Base-by-base conservation (phyloP, 768 basidiomycete species). In the Tephrocybe sp. region DNA sequence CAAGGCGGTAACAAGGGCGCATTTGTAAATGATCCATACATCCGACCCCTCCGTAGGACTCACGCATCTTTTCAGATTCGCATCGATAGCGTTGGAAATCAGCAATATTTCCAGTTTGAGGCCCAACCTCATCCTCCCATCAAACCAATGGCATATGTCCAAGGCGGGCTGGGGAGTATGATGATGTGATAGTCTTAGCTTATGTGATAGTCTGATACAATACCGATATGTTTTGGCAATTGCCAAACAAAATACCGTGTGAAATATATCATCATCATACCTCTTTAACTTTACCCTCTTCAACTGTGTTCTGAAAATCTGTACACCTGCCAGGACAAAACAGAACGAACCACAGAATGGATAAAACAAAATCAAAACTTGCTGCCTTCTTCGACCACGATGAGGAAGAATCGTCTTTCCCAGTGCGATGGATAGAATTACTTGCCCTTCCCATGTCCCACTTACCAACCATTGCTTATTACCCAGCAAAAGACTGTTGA, bases 1-100 rank as follows among this genome's bases (percentile, higher is more conserved):
- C 89, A 93, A 61, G 84, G 78, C 3, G 88, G 90, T 5, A 95
- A 95, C 69, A 93, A 91, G 68, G 94, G 88, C 9, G 93, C 93
- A 52, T 94, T 87, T 67, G 91, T 92, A 62, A 65, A 86, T 74
- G 15, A n/a, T n/a, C n/a, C n/a, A n/a, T n/a, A n/a, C n/a, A n/a
- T n/a, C n/a, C n/a, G n/a, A n/a, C n/a, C n/a, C n/a, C n/a, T n/a
- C n/a, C n/a, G n/a, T n/a, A n/a, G n/a, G n/a, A n/a, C n/a, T 37
- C 16, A 58, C 19, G 52, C 45, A 37, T 41, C 24, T 12, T 43
- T n/a, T 18, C 48, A 92, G 89, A 84, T 94, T 56, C 87, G 88
- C 30, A 87, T 97, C 56, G 85, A 94, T 63, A 78, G 84, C 25
- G 69, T 76, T 23, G 94, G 94, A 9, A 76, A 81, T 38, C 75